Evolutionary conservation across 2,329 filamentous ascomycete species (phyloP), one percentile per base, ranked within the genome.

Genomic region (Alternaria ethzedia): DNA sequence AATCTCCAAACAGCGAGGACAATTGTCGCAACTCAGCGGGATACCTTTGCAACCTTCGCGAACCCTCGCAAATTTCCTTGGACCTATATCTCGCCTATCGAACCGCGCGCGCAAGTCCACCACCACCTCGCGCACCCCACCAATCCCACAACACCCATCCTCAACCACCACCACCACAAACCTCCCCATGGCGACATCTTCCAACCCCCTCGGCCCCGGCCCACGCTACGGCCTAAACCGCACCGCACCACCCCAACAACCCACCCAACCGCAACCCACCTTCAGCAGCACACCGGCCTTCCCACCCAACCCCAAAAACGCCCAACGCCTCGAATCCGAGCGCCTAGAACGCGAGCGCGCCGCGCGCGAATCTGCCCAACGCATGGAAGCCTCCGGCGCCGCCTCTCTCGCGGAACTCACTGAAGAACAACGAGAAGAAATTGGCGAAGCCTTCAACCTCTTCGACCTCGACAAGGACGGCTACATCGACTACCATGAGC

Each of bases 381-480:
- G 81, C 62, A 69, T 82, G 77, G 78, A 82, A 74, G 77, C 83
- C 77, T 75, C 82, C 76, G 78, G 80, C 73, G 70, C 87, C 78
- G 71, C 64, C 78, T 82, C 82, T 36, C 74, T 89, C 51, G 85
- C 83, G 54, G 81, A 85, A 46, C 80, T 98, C 70, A 90, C 89
- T 20, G 94, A 97, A 75, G 94, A 97, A 81, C 94, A 97, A 79
- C 87, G 91, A 69, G 93, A 96, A 75, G 94, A 97, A 80, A 95
- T 97, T 68, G 93, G 93, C 78, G 94, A 97, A 85, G 94, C 95
- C 91, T 98, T 98, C 82, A 90, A 90, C 66, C 89, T 98, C 69
- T 98, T 99, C 86, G 96, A 98, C 80, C 91, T 97, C 76, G 95
- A 98, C 85, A 95, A 96, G 80, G 94, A 98, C 83, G 88, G 90